Percentiles rank a stretch among this genome's conserved stretches.
phyloP scores from a whole-genome alignment of 192 early-diverging fungal species.

The Coemansia sp. region DNA sequence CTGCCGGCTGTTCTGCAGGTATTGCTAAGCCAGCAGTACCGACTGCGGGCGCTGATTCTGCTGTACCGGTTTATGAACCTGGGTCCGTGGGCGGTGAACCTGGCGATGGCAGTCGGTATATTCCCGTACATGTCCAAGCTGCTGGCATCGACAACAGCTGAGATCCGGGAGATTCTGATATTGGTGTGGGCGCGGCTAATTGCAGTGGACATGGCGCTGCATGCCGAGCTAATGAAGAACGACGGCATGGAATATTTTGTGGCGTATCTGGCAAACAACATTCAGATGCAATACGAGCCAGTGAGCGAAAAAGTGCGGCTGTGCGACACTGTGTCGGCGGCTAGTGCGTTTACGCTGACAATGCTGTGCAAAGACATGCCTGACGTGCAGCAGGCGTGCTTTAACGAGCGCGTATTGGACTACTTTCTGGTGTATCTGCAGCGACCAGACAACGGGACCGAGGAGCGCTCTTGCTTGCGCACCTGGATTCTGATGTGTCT shows the following conservation, averaged over 20 bases:
- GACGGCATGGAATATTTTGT: constrained; percentile 93
- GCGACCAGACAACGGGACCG: constrained; percentile 48
- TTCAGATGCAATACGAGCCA: constrained; percentile 54
- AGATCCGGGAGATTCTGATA: constrained; percentile 90
- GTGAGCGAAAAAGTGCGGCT: constrained; percentile 51
- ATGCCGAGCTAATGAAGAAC: constrained; percentile 88
- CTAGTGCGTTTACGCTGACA: constrained; percentile 87
- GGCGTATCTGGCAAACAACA: constrained; percentile 77
- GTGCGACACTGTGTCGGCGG: constrained; percentile 49
- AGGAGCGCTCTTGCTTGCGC: constrained; percentile 58
- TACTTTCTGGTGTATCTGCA: constrained; percentile 53
- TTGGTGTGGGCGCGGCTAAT: constrained; percentile 98
- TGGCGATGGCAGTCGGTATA: constrained; percentile 91
- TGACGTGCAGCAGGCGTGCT: constrained; percentile 83
- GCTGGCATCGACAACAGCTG: constrained; percentile 85
- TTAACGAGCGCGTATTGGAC: constrained; percentile 50
- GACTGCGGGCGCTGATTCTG: constrained; percentile 86
- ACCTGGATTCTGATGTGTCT: constrained; percentile 91
- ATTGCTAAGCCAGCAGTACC: constrained; percentile 90
- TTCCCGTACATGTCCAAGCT: constrained; percentile 97
- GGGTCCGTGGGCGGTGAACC: constrained; percentile 91
- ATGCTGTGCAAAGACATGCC: constrained; percentile 87
- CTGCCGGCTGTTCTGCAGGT: constrained; percentile 97
- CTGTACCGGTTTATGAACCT: constrained; percentile 90
- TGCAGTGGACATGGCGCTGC: constrained; percentile 87